Evolutionary conservation across 495 filamentous ascomycete species (phyloP).

Genomic region (Penicillium flavigenum): DNA sequence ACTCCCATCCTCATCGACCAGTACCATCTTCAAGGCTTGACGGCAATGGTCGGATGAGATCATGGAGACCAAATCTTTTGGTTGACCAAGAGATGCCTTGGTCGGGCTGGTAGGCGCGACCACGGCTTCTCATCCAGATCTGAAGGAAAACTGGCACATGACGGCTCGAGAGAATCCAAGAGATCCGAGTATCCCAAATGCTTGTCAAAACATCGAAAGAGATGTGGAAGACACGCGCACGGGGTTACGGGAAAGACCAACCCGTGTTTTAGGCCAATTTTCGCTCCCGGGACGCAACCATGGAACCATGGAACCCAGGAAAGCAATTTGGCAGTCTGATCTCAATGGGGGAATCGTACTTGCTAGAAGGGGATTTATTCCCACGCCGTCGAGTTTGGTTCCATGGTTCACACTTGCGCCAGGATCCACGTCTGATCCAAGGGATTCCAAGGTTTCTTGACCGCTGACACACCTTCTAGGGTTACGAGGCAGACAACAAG

Average conservation of each 20-base stretch:
- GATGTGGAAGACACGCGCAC: constrained; percentile 2
- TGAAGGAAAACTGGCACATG: background rate
- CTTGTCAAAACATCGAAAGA: background rate
- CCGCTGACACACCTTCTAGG: constrained; percentile 47
- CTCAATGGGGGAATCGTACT: constrained; percentile 1
- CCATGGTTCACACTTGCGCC: constrained; percentile 43
- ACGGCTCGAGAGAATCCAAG: background rate
- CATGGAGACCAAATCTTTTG: background rate
- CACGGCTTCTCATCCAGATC: background rate
- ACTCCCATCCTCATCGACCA: constrained; percentile 1
- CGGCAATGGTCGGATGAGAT: background rate
- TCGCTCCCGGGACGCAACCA: background rate
- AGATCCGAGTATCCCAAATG: background rate
- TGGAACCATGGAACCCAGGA: background rate
- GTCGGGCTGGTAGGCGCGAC: background rate
- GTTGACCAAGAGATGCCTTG: background rate
- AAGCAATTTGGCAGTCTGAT: constrained; percentile 12
- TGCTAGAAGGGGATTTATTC: background rate
- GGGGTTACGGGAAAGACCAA: constrained; percentile 7
- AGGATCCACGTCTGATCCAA: constrained; percentile 21
- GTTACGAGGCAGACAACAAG: constrained; percentile 68
- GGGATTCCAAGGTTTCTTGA: constrained; percentile 2
- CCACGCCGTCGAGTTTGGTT: constrained; percentile 41
- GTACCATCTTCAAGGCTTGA: background rate
- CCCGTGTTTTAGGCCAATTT: constrained; percentile 3